Evolutionary conservation across 2,329 filamentous ascomycete species (phyloP).

Genomic region (Fusarium anguioides): DNA sequence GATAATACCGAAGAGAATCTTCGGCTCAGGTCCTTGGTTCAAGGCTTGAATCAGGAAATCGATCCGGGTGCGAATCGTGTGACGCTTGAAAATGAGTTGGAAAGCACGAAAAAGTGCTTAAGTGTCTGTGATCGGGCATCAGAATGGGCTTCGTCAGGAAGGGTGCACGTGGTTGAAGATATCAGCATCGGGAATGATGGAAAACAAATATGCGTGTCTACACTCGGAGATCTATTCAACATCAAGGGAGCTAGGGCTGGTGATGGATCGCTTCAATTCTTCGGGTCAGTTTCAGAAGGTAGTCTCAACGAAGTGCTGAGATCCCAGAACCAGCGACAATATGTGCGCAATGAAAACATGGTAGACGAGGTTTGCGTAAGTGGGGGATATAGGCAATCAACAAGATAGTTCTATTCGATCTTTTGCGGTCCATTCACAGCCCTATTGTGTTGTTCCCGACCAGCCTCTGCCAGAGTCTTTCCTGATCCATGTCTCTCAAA

Average conservation of each 20-base stretch:
- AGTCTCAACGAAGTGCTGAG: slow-evolving; percentile 4
- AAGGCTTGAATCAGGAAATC: not conserved
- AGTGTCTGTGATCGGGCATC: slow-evolving; percentile 12
- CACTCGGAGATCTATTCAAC: slow-evolving; percentile 31
- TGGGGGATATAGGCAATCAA: not conserved
- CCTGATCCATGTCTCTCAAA: slow-evolving; percentile 14
- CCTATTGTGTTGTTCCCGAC: not conserved
- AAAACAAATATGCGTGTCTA: slow-evolving; percentile 33
- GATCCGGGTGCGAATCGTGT: not conserved
- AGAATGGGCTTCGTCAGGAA: slow-evolving; percentile 17
- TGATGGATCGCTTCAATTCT: slow-evolving; percentile 1
- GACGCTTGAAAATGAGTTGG: slow-evolving; percentile 9
- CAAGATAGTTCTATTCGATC: not conserved
- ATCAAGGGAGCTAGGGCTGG: slow-evolving; percentile 26
- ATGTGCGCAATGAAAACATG: not conserved
- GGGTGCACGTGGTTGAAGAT: slow-evolving; percentile 36
- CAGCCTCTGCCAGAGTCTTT: not conserved
- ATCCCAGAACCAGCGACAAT: slow-evolving; percentile 4
- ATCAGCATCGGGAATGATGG: slow-evolving; percentile 25
- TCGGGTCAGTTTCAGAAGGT: slow-evolving; percentile 8
- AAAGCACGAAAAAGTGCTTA: slow-evolving; percentile 25
- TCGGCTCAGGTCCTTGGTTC: not conserved
- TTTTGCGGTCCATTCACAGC: not conserved
- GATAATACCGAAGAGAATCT: not conserved
- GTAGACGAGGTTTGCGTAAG: not conserved